Evolutionary conservation across 768 basidiomycete species (phyloP).

Genomic region (Serpula lacrymans): DNA sequence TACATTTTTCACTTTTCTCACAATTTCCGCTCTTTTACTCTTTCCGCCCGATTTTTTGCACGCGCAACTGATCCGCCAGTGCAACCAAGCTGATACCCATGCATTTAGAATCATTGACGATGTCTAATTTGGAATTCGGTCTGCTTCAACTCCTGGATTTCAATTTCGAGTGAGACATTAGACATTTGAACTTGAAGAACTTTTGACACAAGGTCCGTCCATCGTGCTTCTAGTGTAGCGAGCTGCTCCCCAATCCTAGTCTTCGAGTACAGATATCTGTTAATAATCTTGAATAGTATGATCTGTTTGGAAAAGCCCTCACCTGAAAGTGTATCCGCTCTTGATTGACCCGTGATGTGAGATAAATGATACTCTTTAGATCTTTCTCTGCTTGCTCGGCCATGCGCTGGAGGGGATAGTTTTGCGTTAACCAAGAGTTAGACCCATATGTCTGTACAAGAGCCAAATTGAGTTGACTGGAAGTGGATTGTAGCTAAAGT

Average conservation of each 20-base stretch:
- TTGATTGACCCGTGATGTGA: slow-evolving; percentile 83
- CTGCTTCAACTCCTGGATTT: too few relatives aligned
- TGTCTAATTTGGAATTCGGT: too few relatives aligned
- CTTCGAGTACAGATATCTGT: slow-evolving; percentile 33
- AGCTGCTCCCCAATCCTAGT: slow-evolving; percentile 77
- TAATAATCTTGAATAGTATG: neutral
- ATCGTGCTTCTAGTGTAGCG: slow-evolving; percentile 76
- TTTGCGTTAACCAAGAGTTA: slow-evolving; percentile 91
- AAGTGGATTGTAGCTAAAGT: slow-evolving; percentile 10
- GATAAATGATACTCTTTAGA: slow-evolving; percentile 73
- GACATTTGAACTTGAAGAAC: slow-evolving; percentile 96
- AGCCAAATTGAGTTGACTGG: slow-evolving; percentile 78
- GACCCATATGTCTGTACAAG: slow-evolving; percentile 83
- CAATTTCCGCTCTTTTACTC: too few relatives aligned
- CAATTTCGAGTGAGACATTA: slow-evolving; percentile 81
- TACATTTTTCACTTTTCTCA: too few relatives aligned
- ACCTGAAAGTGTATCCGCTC: slow-evolving; percentile 87
- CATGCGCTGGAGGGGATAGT: slow-evolving; percentile 79
- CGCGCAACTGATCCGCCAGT: too few relatives aligned
- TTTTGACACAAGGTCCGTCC: slow-evolving; percentile 89
- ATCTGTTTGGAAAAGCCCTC: slow-evolving; percentile 9
- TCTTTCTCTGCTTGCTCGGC: slow-evolving; percentile 68
- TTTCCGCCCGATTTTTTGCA: too few relatives aligned
- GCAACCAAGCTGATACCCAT: too few relatives aligned
- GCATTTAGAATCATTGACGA: too few relatives aligned